Evolutionary conservation across 805 yeast genomes (phyloP).

Genomic region (Torulaspora indica): DNA sequence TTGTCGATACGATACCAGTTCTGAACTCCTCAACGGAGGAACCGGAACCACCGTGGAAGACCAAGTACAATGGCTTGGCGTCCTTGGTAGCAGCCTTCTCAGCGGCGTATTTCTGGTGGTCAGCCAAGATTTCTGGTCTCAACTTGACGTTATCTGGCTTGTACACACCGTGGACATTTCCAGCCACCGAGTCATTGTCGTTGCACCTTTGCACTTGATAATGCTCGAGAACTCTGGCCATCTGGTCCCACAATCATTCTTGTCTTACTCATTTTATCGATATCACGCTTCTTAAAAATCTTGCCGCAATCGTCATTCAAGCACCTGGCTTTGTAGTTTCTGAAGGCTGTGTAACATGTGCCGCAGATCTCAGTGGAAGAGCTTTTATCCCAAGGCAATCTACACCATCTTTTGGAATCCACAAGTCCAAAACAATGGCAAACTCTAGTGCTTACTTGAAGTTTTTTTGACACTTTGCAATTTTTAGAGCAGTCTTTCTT

Average conservation of each 20-base stretch:
- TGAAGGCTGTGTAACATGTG: constrained; percentile 1
- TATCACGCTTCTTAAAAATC: neutral
- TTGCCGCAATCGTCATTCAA: constrained; percentile 1
- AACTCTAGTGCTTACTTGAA: neutral
- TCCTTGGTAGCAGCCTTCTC: constrained; percentile 51
- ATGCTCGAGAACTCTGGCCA: neutral
- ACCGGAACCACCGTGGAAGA: constrained; percentile 99
- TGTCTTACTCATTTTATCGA: neutral
- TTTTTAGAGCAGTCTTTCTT: neutral
- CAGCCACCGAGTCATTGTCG: too few relatives aligned
- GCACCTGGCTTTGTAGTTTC: neutral
- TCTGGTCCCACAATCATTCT: neutral
- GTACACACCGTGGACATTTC: constrained; percentile 99
- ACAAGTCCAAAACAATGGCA: constrained; percentile 3
- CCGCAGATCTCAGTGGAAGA: neutral
- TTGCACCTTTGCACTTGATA: neutral
- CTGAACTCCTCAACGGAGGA: constrained; percentile 88
- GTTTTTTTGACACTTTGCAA: neutral
- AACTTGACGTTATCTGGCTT: constrained; percentile 97
- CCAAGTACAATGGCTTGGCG: constrained; percentile 81
- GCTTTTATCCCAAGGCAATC: constrained; percentile 4
- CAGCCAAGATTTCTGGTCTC: constrained; percentile 89
- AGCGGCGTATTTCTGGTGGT: constrained; percentile 88
- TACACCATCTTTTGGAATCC: constrained; percentile 1
- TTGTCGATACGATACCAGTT: constrained; percentile 78